A percentile compares a stretch with the other conserved stretches of the same genome.
Conservation (phyloP, 805 yeast species). For the Torulaspora quercuum region DNA sequence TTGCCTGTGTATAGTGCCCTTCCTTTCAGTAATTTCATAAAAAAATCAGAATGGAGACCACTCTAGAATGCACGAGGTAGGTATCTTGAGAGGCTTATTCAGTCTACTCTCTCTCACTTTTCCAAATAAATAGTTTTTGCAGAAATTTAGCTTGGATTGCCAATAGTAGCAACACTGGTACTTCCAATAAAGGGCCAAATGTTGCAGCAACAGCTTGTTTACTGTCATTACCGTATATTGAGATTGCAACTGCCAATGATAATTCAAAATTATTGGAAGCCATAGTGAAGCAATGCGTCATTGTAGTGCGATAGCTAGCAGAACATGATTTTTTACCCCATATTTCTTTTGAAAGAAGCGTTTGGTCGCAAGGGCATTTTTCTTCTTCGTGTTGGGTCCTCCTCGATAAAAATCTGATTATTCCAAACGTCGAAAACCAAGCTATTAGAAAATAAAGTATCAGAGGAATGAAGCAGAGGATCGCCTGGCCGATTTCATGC, state of each 20-base stretch:
- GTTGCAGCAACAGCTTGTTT: slow-evolving; percentile 57
- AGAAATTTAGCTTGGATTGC: slow-evolving; percentile 40
- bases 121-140: slow-evolving; percentile 31
- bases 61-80: too few relatives aligned
- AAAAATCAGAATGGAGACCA: too few relatives aligned
- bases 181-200: slow-evolving; percentile 58
- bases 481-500: slow-evolving; percentile 46
- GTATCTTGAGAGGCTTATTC: too few relatives aligned
- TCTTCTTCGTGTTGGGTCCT: slow-evolving; percentile 8
- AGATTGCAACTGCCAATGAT: slow-evolving; percentile 51
- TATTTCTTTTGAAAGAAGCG: slow-evolving; percentile 17
- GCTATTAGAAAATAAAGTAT: slow-evolving; percentile 45
- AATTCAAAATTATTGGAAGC: slow-evolving; percentile 58
- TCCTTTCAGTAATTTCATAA: too few relatives aligned
- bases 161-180: slow-evolving; percentile 46
- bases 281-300: slow-evolving; percentile 55
- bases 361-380: slow-evolving; percentile 42
- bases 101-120: slow-evolving; percentile 3
- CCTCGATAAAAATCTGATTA: slow-evolving; percentile 35
- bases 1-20: too few relatives aligned
- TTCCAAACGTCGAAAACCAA: slow-evolving; percentile 46
- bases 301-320: slow-evolving; percentile 41
- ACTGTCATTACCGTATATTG: slow-evolving; percentile 50
- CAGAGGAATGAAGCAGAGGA: slow-evolving; percentile 51
- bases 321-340: slow-evolving; percentile 36